Evolutionary conservation across 2,329 filamentous ascomycete genomes (phyloP).

Genomic region (Xylariomycetidae sp.): DNA sequence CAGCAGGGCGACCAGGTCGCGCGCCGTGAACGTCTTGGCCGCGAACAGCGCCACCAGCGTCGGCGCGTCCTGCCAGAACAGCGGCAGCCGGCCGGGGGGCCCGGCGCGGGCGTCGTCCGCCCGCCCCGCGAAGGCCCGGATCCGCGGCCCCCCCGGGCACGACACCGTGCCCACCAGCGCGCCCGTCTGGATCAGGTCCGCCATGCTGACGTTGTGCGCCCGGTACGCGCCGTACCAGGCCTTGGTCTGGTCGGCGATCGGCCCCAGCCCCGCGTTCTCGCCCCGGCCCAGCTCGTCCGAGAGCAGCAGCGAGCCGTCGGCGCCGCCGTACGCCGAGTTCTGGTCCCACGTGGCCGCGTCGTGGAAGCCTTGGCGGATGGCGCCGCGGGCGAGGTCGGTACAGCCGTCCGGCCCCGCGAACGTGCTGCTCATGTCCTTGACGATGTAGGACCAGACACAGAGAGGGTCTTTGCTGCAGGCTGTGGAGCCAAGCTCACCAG

Average conservation of each 20-base stretch:
- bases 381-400: constrained; percentile 34
- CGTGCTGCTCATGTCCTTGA: constrained; percentile 26
- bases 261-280: constrained; percentile 41
- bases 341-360: constrained; percentile 38
- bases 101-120: constrained; percentile 34
- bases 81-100: constrained; percentile 39
- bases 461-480: constrained; percentile 24
- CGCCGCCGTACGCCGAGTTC: constrained; percentile 32
- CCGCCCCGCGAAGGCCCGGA: constrained; percentile 44
- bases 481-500: constrained; percentile 17
- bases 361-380: constrained; percentile 41
- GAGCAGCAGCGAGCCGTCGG: constrained; percentile 39
- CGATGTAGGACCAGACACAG: constrained; percentile 36
- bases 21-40: constrained; percentile 43
- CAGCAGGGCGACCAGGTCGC: constrained; percentile 46
- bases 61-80: constrained; percentile 32
- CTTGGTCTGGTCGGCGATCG: constrained; percentile 31
- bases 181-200: constrained; percentile 48
- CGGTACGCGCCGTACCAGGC: constrained; percentile 33
- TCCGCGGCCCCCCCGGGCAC: constrained; percentile 46
- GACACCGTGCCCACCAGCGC: constrained; percentile 40
- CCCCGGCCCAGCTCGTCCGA: constrained; percentile 33
- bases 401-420: constrained; percentile 31
- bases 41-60: constrained; percentile 39
- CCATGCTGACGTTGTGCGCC: constrained; percentile 36